phyloP scores from a whole-genome alignment of 495 filamentous ascomycete genomes.

The Penicillium pancosmium region DNA sequence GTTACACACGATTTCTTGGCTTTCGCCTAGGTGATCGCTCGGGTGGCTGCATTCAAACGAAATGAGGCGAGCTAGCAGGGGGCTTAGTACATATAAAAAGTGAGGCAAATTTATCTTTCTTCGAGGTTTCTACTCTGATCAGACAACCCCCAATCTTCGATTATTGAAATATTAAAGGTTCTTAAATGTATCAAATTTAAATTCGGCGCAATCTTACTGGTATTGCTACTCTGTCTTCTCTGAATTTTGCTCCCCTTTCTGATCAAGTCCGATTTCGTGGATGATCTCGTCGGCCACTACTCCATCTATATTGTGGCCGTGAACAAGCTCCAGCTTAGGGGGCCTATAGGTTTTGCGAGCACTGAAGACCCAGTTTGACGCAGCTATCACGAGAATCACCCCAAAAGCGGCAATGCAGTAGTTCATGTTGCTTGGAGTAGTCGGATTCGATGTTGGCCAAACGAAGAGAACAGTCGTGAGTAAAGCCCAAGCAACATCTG shows the following conservation, averaged over 20 bases:
- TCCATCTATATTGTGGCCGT: not conserved
- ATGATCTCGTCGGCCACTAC: not conserved
- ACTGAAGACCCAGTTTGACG: not conserved
- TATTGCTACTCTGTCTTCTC: too few species aligned
- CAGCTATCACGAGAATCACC: not conserved
- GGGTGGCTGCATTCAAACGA: too few species aligned
- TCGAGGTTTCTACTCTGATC: too few species aligned
- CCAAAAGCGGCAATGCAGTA: constrained; percentile 3
- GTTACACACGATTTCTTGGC: too few species aligned
- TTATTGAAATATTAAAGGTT: too few species aligned
- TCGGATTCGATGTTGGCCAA: not conserved
- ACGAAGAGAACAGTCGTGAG: constrained; percentile 4
- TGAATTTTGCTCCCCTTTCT: not conserved
- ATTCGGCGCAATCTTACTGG: not conserved
- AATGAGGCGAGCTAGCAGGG: too few species aligned
- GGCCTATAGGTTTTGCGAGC: not conserved
- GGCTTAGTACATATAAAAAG: too few species aligned
- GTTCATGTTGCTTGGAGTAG: not conserved
- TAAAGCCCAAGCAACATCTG: not conserved
- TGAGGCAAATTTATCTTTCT: too few species aligned
- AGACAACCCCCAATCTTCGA: too few species aligned
- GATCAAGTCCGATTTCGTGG: not conserved
- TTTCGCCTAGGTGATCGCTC: too few species aligned
- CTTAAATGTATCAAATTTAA: too few species aligned
- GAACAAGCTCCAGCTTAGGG: not conserved